Base-by-base conservation (phyloP, 169 alveolate genomes). In the Theileria parva region DNA sequence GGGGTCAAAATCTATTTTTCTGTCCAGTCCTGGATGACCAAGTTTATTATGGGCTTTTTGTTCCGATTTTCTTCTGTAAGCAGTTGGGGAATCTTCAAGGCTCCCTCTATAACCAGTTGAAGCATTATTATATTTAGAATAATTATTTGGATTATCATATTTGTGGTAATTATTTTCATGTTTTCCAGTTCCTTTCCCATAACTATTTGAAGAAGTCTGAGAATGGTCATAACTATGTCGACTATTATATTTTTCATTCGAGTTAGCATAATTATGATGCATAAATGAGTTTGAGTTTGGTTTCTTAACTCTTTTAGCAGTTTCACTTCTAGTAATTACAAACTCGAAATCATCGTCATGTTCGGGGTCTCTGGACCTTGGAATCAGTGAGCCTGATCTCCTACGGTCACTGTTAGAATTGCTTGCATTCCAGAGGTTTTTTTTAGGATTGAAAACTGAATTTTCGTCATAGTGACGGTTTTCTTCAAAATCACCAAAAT, bases 1-100 rank as follows among this genome's bases (percentile, higher is more conserved):
- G 12, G 76, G 76, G 28, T 68, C 48, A 61, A 61, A 61, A 61
- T 48, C 76, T 68, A 68, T 68, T 13, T 68, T 32, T 32, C 64
- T 68, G 34, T 51, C 64, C 23, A 68, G 28, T 15, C 76, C 76
- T 32, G 76, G 76, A 32, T 68, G 76, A 30, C 28, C 28, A 12
- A 1, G 21, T 61, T 27, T 27, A 2, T 27, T 19, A 27, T 61
- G 6, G 2, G 1, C 69, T 21, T 61, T 61, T 9, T 61, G 15
- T 61, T n/a, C 48, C 48, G 13, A 37, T 37, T 37, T 37, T 37
- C 48, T 37, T 37, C 48, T 37, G 8, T 37, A n/a, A n/a, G n/a
- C n/a, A n/a, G n/a, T 37, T 37, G 8, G 8, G 8, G 48, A 6
- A 8, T 8, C 8, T 37, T 37, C 48, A 4, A 8, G 13, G 8